phyloP scores from a whole-genome alignment of 2,329 filamentous ascomycete genomes.

The Rasamsonia emersonii region DNA sequence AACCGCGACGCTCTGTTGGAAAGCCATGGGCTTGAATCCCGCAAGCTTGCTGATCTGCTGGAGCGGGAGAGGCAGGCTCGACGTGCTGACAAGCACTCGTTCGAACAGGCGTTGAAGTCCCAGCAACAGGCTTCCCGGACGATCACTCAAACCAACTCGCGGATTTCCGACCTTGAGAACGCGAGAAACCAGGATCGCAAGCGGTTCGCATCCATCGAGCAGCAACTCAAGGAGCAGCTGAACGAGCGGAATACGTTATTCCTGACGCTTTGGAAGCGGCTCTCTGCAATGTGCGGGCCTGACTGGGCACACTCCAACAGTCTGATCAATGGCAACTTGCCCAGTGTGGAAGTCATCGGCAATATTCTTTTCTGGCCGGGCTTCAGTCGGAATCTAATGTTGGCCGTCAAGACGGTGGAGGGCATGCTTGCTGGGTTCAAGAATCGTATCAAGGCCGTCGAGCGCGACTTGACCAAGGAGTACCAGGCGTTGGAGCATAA shows the following conservation, averaged over 20 bases:
- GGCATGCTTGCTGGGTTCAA: constrained; percentile 69
- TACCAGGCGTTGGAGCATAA: constrained; percentile 79
- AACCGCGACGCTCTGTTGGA: constrained; percentile 84
- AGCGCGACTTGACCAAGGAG: constrained; percentile 82
- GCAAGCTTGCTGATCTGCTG: constrained; percentile 75
- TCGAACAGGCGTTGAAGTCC: constrained; percentile 79
- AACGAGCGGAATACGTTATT: constrained; percentile 82
- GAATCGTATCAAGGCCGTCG: constrained; percentile 70
- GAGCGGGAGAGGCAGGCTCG: constrained; percentile 84
- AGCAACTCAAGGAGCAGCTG: constrained; percentile 76
- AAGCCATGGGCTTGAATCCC: constrained; percentile 75
- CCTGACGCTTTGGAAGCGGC: constrained; percentile 78
- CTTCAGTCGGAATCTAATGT: constrained; percentile 82
- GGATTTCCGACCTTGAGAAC: constrained; percentile 80
- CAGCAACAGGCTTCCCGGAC: constrained; percentile 81
- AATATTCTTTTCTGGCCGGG: constrained; percentile 67
- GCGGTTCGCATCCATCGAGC: constrained; percentile 66
- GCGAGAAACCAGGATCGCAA: constrained; percentile 68
- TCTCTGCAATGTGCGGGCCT: constrained; percentile 75
- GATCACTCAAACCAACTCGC: constrained; percentile 73
- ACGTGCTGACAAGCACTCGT: constrained; percentile 76
- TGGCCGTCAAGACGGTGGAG: constrained; percentile 82
- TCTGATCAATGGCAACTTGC: constrained; percentile 78
- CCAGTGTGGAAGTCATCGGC: constrained; percentile 75
- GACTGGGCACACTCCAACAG: constrained; percentile 90